phyloP scores from a whole-genome alignment of 177 flowering plant species.

The Telopea speciosissima region DNA sequence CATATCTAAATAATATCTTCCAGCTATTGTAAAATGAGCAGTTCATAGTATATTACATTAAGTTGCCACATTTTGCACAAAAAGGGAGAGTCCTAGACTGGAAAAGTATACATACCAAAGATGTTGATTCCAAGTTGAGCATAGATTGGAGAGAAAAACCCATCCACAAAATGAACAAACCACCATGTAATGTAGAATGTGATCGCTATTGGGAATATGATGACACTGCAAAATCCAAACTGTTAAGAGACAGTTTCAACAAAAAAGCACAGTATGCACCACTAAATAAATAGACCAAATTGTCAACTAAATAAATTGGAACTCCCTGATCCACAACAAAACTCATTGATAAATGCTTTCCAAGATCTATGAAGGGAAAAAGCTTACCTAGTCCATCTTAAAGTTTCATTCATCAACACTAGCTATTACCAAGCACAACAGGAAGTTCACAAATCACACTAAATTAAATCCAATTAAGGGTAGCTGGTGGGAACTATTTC shows the following conservation, averaged over 20 bases:
- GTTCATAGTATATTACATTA: background rate
- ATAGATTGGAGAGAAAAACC: conserved; percentile 59
- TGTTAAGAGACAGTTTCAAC: background rate
- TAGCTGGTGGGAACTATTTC: too few species aligned
- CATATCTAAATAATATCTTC: background rate
- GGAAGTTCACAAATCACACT: background rate
- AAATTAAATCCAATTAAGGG: too few species aligned
- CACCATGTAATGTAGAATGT: conserved; percentile 61
- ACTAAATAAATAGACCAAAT: background rate
- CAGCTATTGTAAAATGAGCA: background rate
- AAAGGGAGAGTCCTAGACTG: background rate
- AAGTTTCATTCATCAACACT: background rate
- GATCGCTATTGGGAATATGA: conserved; percentile 52
- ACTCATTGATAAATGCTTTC: background rate
- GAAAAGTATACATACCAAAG: conserved; percentile 35
- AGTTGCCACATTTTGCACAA: background rate
- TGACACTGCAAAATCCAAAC: conserved; percentile 41
- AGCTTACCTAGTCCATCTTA: background rate
- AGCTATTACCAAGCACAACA: background rate
- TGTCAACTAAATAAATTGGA: background rate
- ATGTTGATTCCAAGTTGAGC: conserved; percentile 52
- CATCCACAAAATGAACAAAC: conserved; percentile 66
- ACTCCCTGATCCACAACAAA: background rate
- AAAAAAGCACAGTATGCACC: background rate
- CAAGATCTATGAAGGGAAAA: background rate